Percentiles rank a stretch among this genome's conserved stretches.
Evolutionary conservation across 176 grass and related monocot species (phyloP).

Genomic region (Oryza punctata): DNA sequence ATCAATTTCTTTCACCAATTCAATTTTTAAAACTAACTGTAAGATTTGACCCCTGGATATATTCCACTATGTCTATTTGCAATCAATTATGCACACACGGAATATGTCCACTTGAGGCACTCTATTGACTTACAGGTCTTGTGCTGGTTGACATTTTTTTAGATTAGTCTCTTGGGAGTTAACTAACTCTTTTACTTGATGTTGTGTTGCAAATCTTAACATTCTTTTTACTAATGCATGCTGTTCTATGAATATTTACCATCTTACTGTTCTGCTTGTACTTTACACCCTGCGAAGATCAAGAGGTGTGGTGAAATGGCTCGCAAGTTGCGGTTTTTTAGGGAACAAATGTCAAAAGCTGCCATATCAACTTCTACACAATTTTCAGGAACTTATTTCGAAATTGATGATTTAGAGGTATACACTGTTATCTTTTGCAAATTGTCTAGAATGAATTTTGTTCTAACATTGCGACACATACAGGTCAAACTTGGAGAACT

Average conservation of each 20-base stretch:
- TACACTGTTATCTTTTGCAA: not conserved
- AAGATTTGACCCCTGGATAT: not conserved
- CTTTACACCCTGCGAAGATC: conserved; percentile 51
- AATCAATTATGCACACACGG: not conserved
- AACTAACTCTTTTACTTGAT: not conserved
- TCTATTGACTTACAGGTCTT: not conserved
- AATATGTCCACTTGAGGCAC: not conserved
- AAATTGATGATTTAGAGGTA: conserved; percentile 85
- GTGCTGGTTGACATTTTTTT: not conserved
- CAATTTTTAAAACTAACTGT: not conserved
- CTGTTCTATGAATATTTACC: conserved; percentile 15
- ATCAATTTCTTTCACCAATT: not conserved
- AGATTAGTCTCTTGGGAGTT: not conserved
- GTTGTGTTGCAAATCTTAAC: conserved; percentile 5
- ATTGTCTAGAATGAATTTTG: not conserved
- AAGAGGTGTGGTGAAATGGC: conserved; percentile 93
- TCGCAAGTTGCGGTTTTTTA: conserved; percentile 76
- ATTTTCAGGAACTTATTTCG: conserved; percentile 46
- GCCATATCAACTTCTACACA: conserved; percentile 47
- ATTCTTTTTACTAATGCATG: not conserved
- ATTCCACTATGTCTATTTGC: not conserved
- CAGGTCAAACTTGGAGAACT: conserved; percentile 88
- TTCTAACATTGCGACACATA: conserved; percentile 24
- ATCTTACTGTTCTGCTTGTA: not conserved
- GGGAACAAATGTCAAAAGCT: conserved; percentile 81